These are phyloP conservation scores for Aegilops speltoides DNA, from an alignment of 176 grass and related monocot genomes.

Conservation along the genomic window DNA sequence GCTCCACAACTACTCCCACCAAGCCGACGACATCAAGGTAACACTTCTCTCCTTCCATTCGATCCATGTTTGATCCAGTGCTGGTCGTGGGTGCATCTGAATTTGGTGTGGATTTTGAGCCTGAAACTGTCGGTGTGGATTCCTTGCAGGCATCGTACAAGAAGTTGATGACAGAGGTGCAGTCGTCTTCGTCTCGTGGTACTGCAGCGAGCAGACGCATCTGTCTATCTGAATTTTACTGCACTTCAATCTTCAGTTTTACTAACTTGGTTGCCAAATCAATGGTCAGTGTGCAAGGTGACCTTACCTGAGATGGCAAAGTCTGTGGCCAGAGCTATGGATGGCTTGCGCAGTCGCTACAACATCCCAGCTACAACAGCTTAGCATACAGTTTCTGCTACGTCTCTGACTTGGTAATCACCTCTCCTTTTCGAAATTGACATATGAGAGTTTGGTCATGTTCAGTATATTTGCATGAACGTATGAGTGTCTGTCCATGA, in stretches of 20 bases:
- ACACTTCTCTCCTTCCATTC: background rate
- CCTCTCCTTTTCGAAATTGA: no score
- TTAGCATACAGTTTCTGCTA: conserved; percentile 13
- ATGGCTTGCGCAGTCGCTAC: conserved; percentile 52
- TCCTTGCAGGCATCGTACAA: no score
- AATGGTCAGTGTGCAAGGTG: conserved; percentile 47
- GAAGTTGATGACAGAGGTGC: no score
- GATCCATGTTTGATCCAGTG: background rate
- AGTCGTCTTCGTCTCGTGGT: no score
- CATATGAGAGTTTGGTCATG: no score
- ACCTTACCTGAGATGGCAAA: conserved; percentile 41
- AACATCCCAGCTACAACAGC: conserved; percentile 32
- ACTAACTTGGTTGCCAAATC: background rate
- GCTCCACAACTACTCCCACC: conserved; percentile 31
- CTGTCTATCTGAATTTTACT: conserved; percentile 8
- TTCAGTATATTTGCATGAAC: no score
- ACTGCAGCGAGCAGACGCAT: background rate
- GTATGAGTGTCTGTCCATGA: background rate
- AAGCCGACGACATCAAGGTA: conserved; percentile 47
- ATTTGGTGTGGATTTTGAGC: background rate
- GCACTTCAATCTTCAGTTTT: background rate
- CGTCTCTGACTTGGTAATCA: conserved; percentile 8
- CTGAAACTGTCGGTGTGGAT: background rate
- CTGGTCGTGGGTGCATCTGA: background rate
- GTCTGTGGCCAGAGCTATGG: conserved; percentile 25